Conservation (phyloP, 768 basidiomycete genomes). For the Lactarius evosmus region DNA sequence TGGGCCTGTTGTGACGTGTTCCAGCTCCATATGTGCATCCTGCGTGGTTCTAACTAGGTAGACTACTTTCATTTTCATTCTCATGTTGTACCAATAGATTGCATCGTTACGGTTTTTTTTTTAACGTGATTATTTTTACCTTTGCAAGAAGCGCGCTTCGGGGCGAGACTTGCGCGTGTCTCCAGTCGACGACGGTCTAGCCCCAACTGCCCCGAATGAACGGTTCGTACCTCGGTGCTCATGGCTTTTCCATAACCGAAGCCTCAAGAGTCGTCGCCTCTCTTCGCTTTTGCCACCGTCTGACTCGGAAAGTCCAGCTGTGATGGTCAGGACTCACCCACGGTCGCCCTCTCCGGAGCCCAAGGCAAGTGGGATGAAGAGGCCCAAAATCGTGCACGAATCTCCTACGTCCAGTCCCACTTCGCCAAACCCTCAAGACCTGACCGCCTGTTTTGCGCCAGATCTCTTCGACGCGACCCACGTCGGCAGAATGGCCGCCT, state of each 20-base stretch:
- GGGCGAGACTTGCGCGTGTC: not conserved
- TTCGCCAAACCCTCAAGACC: conserved; percentile 28
- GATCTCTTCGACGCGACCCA: conserved; percentile 56
- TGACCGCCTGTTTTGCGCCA: conserved; percentile 44
- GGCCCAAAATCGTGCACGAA: conserved; percentile 40
- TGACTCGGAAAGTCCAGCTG: not conserved
- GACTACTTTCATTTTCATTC: not conserved
- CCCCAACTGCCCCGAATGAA: conserved; percentile 3
- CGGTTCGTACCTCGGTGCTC: not conserved
- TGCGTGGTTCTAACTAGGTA: not conserved
- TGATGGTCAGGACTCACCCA: conserved; percentile 47
- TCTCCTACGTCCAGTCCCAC: conserved; percentile 23
- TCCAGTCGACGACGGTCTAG: conserved; percentile 18
- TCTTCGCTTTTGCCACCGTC: not conserved
- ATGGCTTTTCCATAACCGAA: not conserved
- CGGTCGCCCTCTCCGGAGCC: conserved; percentile 44
- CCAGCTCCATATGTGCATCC: not conserved
- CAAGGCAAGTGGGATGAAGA: conserved; percentile 38
- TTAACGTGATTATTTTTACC: not conserved
- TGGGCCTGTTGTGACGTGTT: not conserved
- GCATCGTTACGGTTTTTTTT: conserved; percentile 1
- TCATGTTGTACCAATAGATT: conserved; percentile 26
- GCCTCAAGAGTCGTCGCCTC: not conserved
- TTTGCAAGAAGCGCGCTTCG: not conserved
- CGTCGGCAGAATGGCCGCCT: conserved; percentile 50